Base-by-base conservation (phyloP, 495 filamentous ascomycete genomes). In the Apiosordaria backusii region DNA sequence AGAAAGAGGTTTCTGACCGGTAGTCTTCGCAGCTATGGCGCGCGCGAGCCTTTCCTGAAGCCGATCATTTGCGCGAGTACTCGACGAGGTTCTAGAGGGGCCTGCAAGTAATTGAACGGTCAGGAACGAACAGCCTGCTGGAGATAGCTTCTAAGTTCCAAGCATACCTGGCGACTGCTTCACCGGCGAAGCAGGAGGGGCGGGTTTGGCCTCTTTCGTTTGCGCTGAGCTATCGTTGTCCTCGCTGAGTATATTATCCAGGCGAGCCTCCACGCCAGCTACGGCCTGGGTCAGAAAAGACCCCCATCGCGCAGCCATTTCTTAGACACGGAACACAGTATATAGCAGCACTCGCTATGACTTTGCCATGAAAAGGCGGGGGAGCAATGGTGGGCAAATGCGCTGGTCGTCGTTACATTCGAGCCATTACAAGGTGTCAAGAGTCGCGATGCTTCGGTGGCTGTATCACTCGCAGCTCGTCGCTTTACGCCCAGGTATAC, bases 201-300 rank as follows among this genome's bases (percentile, higher is more conserved):
- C 65, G 16, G 65, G 70, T 58, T 70, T 77, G 60, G 63, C 26
- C 16, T 69, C 73, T 70, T 71, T 77, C 62, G 65, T 66, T 72
- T 73, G 70, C 60, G 65, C 75, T 29, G 65, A 65, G 60, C 71
- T 60, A 10, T 80, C 85, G 19, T 90, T 87, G 35, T 88, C 85
- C 52, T 97, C 93, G 65, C 93, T 88, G 65, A 99, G 83, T 62
- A 99, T 97, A 58, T 85, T 91, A 75, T 99, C 95, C 52, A 99
- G 82, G 58, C 91, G 87, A 65, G 93, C 96, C 78, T 99, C 95
- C 57, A 99, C 90, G 50, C 92, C 92, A 26, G 93, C 92, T 61
- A 97, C 92, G 62, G 94, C 93, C 75, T 96, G 92, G 66, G 91
- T 90, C 58, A 99, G 82, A 72, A 99, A 91, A 27, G 88, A 90